Conservation (phyloP, 2,329 filamentous ascomycete species). For the Fusarium goolgardi region DNA sequence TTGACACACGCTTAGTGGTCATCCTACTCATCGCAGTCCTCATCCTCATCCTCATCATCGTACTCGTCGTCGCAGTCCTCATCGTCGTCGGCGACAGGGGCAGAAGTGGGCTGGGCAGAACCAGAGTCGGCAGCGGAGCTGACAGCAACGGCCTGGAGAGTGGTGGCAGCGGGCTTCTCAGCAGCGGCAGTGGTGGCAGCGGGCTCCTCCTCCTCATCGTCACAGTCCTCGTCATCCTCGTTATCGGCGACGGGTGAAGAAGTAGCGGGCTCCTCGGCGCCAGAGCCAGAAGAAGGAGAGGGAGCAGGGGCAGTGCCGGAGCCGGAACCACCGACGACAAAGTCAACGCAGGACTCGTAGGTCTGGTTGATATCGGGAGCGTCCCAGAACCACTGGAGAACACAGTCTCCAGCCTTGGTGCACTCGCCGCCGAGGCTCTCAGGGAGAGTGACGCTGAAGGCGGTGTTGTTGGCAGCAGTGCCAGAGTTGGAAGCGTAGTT, state of each 20-base stretch:
- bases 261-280: conserved; percentile 23
- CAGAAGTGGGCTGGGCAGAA: conserved; percentile 19
- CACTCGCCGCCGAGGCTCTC: conserved; percentile 59
- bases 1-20: conserved; percentile 15
- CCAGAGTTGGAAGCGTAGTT: conserved; percentile 62
- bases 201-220: conserved; percentile 24
- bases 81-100: conserved; percentile 21
- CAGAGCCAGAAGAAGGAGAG: conserved; percentile 14
- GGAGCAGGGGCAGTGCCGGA: conserved; percentile 14
- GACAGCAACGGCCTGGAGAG: conserved; percentile 24
- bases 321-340: conserved; percentile 49
- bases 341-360: conserved; percentile 72
- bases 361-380: conserved; percentile 67
- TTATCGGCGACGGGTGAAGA: conserved; percentile 16
- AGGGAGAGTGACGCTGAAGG: conserved; percentile 68
- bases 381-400: conserved; percentile 73
- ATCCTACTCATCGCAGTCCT: conserved; percentile 32
- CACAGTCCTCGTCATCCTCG: conserved; percentile 35
- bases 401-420: conserved; percentile 60
- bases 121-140: conserved; percentile 8
- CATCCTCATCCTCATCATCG: conserved; percentile 31
- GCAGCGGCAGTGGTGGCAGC: conserved; percentile 13
- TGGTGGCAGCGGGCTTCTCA: conserved; percentile 23
- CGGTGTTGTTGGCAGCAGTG: conserved; percentile 57
- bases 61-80: conserved; percentile 31